Evolutionary conservation across 106 monocot species (phyloP).

Genomic region (Dioscorea alata): DNA sequence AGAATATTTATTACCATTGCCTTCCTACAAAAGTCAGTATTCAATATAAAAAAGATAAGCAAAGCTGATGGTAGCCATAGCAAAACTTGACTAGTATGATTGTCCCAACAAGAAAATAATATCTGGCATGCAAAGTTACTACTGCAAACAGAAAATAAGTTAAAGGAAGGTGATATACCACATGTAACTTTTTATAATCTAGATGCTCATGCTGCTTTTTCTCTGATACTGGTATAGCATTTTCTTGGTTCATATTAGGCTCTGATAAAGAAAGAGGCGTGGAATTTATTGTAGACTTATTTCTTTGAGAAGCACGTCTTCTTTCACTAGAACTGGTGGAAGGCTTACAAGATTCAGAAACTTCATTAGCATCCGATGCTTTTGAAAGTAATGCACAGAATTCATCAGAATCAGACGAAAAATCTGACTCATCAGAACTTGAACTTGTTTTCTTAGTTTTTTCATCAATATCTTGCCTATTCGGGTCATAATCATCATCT

Average conservation of each 20-base stretch:
- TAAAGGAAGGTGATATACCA: constrained; percentile 37
- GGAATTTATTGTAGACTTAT: constrained; percentile 10
- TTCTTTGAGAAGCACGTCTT: background rate
- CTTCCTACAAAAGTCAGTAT: constrained; percentile 44
- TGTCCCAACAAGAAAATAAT: no score
- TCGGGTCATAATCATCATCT: constrained; percentile 88
- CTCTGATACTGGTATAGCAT: constrained; percentile 10
- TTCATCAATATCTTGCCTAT: constrained; percentile 28
- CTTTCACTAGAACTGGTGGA: constrained; percentile 2
- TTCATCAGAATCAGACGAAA: constrained; percentile 88
- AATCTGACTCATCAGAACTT: constrained; percentile 72
- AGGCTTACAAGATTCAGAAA: constrained; percentile 16
- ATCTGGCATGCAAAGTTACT: no score
- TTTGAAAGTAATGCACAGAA: constrained; percentile 42
- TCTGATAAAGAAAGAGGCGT: constrained; percentile 21
- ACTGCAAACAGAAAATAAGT: no score
- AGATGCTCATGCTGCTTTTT: constrained; percentile 50
- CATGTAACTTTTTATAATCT: constrained; percentile 77
- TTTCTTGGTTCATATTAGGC: constrained; percentile 17
- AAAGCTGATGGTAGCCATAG: no score
- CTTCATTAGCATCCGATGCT: constrained; percentile 20
- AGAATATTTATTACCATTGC: constrained; percentile 55
- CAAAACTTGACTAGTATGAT: no score
- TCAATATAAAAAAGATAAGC: background rate
- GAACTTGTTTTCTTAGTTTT: constrained; percentile 27